Conservation (phyloP, 805 yeast genomes). For the Schwanniomyces polymorphus region DNA sequence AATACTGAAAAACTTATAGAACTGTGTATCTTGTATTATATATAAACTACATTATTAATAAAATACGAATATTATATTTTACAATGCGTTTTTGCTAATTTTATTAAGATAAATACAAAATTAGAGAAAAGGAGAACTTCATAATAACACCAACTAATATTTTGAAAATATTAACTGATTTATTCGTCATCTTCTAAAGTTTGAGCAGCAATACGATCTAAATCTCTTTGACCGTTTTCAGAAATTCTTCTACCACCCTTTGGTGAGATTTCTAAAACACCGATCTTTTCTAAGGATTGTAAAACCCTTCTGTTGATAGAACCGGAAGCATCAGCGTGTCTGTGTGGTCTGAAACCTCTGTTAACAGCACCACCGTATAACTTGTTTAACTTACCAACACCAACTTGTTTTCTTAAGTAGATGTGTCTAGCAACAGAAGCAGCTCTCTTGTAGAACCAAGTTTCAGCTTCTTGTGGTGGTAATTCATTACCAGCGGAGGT, state of each 20-base stretch:
- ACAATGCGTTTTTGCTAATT: conserved; percentile 18
- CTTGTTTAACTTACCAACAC: conserved; percentile 99
- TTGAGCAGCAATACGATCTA: conserved; percentile 99
- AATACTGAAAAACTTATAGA: neutral
- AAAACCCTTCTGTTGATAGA: conserved; percentile 98
- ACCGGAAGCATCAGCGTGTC: conserved; percentile 98
- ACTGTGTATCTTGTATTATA: neutral
- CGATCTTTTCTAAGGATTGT: conserved; percentile 97
- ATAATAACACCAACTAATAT: conserved; percentile 7
- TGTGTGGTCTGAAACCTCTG: conserved; percentile 99
- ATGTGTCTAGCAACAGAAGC: conserved; percentile 99
- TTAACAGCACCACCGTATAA: conserved; percentile 98
- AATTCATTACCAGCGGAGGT: conserved; percentile 98
- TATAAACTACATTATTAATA: conserved; percentile 2
- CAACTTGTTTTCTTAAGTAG: conserved; percentile 98
- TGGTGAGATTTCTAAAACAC: conserved; percentile 93
- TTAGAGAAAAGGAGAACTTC: conserved; percentile 8
- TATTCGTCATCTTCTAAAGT: conserved; percentile 87
- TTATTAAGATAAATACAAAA: conserved; percentile 12
- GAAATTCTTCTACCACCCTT: conserved; percentile 99
- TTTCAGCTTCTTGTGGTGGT: conserved; percentile 99
- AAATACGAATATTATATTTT: conserved; percentile 11
- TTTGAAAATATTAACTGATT: conserved; percentile 12
- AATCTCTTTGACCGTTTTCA: conserved; percentile 99
- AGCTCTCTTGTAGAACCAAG: conserved; percentile 99